Evolutionary conservation across 208 protist genomes (phyloP).

Genomic region (Trypanosomatidae sp.): DNA sequence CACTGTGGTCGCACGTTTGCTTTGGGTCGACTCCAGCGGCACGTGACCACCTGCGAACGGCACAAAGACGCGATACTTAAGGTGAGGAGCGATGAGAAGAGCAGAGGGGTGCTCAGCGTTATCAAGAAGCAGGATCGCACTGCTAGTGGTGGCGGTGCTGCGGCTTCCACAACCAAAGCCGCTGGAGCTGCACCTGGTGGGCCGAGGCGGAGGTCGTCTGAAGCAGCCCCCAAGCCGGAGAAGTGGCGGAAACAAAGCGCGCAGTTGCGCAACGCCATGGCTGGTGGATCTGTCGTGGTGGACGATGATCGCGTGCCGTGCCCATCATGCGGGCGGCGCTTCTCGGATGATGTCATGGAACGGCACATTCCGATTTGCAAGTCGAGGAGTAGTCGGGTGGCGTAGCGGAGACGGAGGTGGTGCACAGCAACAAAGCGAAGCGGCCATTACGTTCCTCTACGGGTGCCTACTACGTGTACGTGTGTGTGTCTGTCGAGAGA

Average conservation of each 20-base stretch:
- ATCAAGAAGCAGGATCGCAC: constrained; percentile 3
- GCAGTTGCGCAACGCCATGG: constrained; percentile 41
- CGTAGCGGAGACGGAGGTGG: constrained; percentile 1
- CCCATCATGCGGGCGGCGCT: constrained; percentile 46
- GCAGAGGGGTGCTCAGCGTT: constrained; percentile 6
- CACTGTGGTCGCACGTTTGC: constrained; percentile 78
- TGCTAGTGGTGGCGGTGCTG: neutral
- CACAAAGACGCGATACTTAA: constrained; percentile 12
- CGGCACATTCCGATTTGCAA: constrained; percentile 48
- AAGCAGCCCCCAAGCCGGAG: neutral
- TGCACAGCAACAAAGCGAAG: neutral
- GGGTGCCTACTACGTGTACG: neutral
- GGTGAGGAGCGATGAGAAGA: constrained; percentile 8
- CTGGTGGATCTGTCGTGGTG: constrained; percentile 10
- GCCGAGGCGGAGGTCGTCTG: neutral
- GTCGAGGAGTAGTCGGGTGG: constrained; percentile 10
- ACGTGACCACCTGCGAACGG: constrained; percentile 49
- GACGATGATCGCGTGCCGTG: constrained; percentile 54
- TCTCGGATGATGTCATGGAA: constrained; percentile 36
- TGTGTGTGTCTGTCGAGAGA: neutral
- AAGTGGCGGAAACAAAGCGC: constrained; percentile 45
- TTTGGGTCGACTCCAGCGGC: constrained; percentile 45
- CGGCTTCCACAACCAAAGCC: neutral
- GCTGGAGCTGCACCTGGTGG: neutral
- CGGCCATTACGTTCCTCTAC: neutral